phyloP scores from a whole-genome alignment of 805 yeast genomes.

The Tetrapisispora arboricola region DNA sequence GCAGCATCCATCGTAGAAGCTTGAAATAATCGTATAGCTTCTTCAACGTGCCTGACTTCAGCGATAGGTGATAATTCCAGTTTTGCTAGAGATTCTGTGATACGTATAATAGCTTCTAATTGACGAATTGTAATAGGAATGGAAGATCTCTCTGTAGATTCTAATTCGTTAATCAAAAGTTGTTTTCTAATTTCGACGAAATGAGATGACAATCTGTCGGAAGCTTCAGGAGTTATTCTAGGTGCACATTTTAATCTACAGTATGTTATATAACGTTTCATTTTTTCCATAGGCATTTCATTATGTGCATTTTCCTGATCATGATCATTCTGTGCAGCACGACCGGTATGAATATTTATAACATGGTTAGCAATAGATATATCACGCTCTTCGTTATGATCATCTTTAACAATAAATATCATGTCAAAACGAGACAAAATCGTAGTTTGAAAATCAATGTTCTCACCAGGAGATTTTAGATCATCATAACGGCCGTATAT shows the following conservation, averaged over 20 bases:
- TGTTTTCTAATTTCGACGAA: constrained; percentile 83
- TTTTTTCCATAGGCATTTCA: constrained; percentile 79
- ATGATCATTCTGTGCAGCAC: constrained; percentile 33
- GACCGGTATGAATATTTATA: constrained; percentile 86
- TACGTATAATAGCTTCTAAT: constrained; percentile 92
- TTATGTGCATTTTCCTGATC: constrained; percentile 49
- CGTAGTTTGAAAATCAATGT: constrained; percentile 95
- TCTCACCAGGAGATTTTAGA: constrained; percentile 92
- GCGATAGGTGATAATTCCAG: constrained; percentile 75
- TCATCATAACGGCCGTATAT: constrained; percentile 95
- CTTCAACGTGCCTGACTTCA: constrained; percentile 81
- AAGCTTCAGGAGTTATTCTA: constrained; percentile 74
- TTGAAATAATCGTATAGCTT: constrained; percentile 85
- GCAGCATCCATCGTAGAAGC: constrained; percentile 98
- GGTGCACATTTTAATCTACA: constrained; percentile 92
- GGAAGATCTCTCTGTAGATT: constrained; percentile 79
- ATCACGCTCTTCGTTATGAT: constrained; percentile 79
- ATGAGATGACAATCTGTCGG: constrained; percentile 82
- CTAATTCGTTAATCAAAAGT: constrained; percentile 69
- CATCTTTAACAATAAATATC: constrained; percentile 96
- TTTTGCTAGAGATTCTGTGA: constrained; percentile 89
- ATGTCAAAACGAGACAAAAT: constrained; percentile 95
- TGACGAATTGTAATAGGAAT: constrained; percentile 97
- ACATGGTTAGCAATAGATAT: constrained; percentile 89
- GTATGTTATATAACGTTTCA: constrained; percentile 88